Base-by-base conservation (phyloP, 352 stramenopile species). In the Phytophthora meadii region DNA sequence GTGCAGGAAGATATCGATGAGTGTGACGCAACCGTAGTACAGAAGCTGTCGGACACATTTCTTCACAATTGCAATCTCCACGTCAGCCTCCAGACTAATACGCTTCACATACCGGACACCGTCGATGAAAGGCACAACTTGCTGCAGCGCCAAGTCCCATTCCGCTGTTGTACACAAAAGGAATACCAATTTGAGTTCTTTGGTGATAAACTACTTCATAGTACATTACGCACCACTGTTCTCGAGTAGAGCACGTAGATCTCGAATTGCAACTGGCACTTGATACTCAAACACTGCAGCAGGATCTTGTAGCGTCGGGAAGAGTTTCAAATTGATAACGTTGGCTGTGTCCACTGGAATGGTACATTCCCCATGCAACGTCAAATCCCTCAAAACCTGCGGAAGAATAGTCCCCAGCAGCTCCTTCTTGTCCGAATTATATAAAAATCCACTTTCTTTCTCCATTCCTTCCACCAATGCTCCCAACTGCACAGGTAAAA, bases 1-100 rank as follows among this genome's bases (percentile, higher is more conserved):
- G 73, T 97, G 87, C 42, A 95, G 67, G 56, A 97, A 97, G 61
- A 97, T 96, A 61, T 97, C 90, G 46, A 96, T 93, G 65, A 97
- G 82, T 14, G 82, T 84, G 54, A 97, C 88, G 61, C 88, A 97
- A 54, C 84, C 84, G 52, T 95, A 97, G 77, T 97, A 96, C 19
- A 97, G 65, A 59, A 97, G 71, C 68, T 95, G 88, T 0, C 81
- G 87, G 28, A 97, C 60, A 60, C 87, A 96, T 37, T 92, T 92
- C 68, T 96, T 97, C 15, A 97, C 87, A 53, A 95, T 92, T 27
- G 82, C 76, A 44, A 96, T 84, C 57, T 96, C 88, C 14, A 97
- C 88, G 51, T 96, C 87, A 37, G 90, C 87, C 40, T 96, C 88
- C 37, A 97, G 51, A 55, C 83, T 91, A 54, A 97, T 97, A 46